phyloP scores from a whole-genome alignment of 2,329 filamentous ascomycete species.

The Sphaerulina musiva region DNA sequence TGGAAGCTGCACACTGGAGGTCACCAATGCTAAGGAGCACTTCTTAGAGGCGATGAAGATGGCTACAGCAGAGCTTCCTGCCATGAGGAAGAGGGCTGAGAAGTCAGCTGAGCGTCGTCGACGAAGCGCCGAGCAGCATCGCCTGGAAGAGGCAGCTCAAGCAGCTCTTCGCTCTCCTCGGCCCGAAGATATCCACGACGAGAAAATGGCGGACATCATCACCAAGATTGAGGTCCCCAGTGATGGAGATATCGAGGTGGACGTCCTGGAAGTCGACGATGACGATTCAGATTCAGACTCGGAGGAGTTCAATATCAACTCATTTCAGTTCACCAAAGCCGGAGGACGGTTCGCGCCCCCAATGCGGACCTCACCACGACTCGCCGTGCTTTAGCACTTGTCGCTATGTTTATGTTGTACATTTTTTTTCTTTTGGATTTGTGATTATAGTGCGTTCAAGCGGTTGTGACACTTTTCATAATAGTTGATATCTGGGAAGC shows the following conservation, averaged over 20 bases:
- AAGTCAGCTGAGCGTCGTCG: slow-evolving; percentile 23
- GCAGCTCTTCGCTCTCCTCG: slow-evolving; percentile 3
- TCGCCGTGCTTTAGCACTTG: slow-evolving; percentile 1
- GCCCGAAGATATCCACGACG: not conserved
- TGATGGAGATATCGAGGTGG: slow-evolving; percentile 19
- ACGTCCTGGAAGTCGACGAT: slow-evolving; percentile 20
- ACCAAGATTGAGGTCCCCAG: slow-evolving; percentile 7
- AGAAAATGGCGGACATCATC: slow-evolving; percentile 5
- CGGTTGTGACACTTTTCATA: slow-evolving; percentile 3
- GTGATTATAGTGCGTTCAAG: slow-evolving; percentile 5
- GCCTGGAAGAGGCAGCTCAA: slow-evolving; percentile 19
- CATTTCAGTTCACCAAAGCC: slow-evolving; percentile 7
- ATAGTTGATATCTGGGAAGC: slow-evolving; percentile 3
- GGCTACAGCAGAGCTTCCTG: slow-evolving; percentile 28
- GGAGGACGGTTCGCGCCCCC: slow-evolving; percentile 7
- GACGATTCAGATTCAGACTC: slow-evolving; percentile 13
- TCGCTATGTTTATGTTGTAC: not conserved
- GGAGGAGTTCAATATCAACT: slow-evolving; percentile 17
- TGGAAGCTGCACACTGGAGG: slow-evolving; percentile 73
- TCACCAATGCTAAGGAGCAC: slow-evolving; percentile 60
- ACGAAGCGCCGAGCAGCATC: slow-evolving; percentile 23
- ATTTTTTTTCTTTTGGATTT: not conserved
- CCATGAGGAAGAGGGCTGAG: slow-evolving; percentile 20
- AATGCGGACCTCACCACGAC: slow-evolving; percentile 11
- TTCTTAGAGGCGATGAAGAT: slow-evolving; percentile 58